These are phyloP conservation scores for Mucor piriformis DNA, from an alignment of 371 early-diverging fungal genomes.

Conservation along the genomic window DNA sequence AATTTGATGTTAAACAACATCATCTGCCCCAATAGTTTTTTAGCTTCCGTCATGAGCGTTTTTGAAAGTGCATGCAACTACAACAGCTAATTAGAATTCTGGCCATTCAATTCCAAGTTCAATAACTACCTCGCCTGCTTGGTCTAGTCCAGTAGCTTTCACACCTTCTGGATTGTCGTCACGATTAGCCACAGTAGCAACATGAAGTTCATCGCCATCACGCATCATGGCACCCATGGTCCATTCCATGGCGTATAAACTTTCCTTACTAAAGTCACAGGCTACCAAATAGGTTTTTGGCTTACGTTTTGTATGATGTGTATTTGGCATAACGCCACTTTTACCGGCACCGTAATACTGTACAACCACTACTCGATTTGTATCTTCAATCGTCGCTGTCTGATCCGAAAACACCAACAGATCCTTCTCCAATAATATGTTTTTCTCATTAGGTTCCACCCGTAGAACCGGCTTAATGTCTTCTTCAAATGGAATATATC, in stretches of 20 bases:
- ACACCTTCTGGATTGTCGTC: constrained; percentile 51
- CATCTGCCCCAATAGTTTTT: constrained; percentile 39
- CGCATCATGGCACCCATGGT: constrained; percentile 60
- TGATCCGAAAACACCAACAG: constrained; percentile 23
- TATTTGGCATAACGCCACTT: constrained; percentile 17
- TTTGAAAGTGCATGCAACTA: constrained; percentile 37
- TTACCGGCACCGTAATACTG: constrained; percentile 37
- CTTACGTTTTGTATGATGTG: constrained; percentile 13
- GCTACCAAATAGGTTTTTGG: constrained; percentile 42
- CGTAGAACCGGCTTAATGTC: not conserved
- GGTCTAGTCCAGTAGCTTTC: constrained; percentile 27
- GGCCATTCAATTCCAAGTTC: not conserved
- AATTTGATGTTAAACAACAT: constrained; percentile 52
- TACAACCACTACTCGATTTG: not conserved
- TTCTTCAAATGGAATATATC: constrained; percentile 31
- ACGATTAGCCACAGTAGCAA: constrained; percentile 51
- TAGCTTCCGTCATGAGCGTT: constrained; percentile 27
- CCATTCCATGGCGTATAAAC: constrained; percentile 54
- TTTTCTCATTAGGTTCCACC: constrained; percentile 1
- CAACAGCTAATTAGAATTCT: not conserved
- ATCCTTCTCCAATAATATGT: not conserved
- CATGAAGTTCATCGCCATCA: constrained; percentile 58
- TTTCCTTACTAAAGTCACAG: constrained; percentile 47
- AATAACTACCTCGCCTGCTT: constrained; percentile 23
- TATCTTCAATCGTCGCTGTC: constrained; percentile 11